Evolutionary conservation across 2,329 filamentous ascomycete genomes (phyloP).

Genomic region (Sporothrix pallida): DNA sequence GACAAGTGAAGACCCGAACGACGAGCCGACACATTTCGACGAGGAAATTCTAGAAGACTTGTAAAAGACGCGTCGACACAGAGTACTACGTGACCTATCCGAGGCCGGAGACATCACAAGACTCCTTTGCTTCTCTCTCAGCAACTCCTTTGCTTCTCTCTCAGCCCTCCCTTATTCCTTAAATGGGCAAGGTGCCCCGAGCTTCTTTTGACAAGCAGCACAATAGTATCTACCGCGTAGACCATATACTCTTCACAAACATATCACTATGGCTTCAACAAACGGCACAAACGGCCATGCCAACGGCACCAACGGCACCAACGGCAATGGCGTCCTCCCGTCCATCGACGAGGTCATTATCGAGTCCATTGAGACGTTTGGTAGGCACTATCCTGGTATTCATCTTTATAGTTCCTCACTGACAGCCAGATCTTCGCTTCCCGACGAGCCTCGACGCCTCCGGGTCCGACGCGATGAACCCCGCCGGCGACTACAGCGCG

Average conservation of each 20-base stretch:
- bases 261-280: not conserved
- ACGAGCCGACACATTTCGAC: too few species aligned
- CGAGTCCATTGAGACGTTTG: not conserved
- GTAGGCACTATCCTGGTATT: not conserved
- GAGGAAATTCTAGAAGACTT: too few species aligned
- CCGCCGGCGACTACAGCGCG: slow-evolving; percentile 87
- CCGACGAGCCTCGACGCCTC: slow-evolving; percentile 92
- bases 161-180: not conserved
- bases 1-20: too few species aligned
- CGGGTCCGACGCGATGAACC: slow-evolving; percentile 97
- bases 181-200: not conserved
- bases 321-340: not conserved
- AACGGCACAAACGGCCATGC: not conserved
- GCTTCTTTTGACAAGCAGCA: not conserved
- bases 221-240: too few species aligned
- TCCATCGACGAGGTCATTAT: not conserved
- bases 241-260: not conserved
- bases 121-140: too few species aligned
- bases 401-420: not conserved
- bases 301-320: not conserved
- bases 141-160: not conserved
- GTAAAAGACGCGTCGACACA: too few species aligned
- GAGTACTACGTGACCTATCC: not conserved
- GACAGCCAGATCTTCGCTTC: too few species aligned
- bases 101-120: not conserved